phyloP scores from a whole-genome alignment of 495 filamentous ascomycete species.

The Penicillium taxi region DNA sequence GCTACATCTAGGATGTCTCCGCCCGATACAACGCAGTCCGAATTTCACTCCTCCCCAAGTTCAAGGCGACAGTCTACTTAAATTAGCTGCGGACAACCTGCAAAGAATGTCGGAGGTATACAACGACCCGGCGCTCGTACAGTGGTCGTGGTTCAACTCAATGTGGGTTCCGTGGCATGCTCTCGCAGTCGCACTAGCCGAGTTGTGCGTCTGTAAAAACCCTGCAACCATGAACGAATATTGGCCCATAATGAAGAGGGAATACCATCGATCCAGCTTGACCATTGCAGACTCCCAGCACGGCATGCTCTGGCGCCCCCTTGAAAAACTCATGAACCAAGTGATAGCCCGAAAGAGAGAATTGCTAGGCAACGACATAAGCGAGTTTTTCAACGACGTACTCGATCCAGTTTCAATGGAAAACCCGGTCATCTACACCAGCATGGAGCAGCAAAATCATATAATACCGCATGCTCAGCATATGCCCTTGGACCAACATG shows the following conservation, averaged over 20 bases:
- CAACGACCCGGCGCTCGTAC: conserved; percentile 15
- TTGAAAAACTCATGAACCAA: conserved; percentile 55
- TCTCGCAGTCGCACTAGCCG: conserved; percentile 50
- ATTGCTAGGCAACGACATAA: conserved; percentile 6
- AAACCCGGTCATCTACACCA: background rate
- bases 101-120: conserved; percentile 14
- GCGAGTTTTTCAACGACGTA: background rate
- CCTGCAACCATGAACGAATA: conserved; percentile 57
- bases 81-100: conserved; percentile 26
- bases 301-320: conserved; percentile 60
- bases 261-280: conserved; percentile 46
- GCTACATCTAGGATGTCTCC: conserved; percentile 27
- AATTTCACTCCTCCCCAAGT: conserved; percentile 23
- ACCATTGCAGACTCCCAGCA: conserved; percentile 45
- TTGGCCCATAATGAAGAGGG: conserved; percentile 60
- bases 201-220: conserved; percentile 60
- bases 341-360: conserved; percentile 21
- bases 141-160: conserved; percentile 34
- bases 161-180: conserved; percentile 43
- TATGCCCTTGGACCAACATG: background rate
- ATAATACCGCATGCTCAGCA: background rate
- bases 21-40: conserved; percentile 20
- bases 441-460: background rate
- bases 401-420: conserved; percentile 1
- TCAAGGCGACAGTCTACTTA: conserved; percentile 19